These are phyloP conservation scores for Tanacetum coccineum DNA, from an alignment of 129 eudicot genomes.

Conservation along the genomic window DNA sequence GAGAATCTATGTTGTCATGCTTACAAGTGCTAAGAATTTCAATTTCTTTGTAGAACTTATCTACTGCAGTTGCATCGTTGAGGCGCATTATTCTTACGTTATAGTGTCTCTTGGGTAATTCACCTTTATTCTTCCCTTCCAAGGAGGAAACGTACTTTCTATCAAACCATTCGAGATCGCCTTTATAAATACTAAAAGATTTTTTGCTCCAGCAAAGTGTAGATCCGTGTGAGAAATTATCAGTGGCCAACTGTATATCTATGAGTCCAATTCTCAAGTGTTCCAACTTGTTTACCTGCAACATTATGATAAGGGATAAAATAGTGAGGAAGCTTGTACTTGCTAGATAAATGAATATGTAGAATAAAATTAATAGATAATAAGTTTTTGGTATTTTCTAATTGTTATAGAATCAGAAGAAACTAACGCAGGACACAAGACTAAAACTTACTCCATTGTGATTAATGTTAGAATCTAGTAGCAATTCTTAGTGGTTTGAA, in stretches of 20 bases:
- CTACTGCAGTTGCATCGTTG: too few species aligned
- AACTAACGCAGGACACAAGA: too few species aligned
- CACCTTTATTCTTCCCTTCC: background rate
- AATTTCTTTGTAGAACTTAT: background rate
- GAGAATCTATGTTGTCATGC: background rate
- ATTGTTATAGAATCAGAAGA: too few species aligned
- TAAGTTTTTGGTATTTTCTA: too few species aligned
- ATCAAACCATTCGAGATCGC: background rate
- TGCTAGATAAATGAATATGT: too few species aligned
- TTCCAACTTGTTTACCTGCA: background rate
- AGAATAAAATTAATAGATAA: too few species aligned
- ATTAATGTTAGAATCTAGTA: too few species aligned
- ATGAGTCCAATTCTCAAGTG: slow-evolving; percentile 5
- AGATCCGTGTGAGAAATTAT: background rate
- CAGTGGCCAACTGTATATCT: background rate
- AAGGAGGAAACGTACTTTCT: background rate
- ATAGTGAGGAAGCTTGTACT: too few species aligned
- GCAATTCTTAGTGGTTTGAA: too few species aligned
- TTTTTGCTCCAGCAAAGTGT: background rate
- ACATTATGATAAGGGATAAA: background rate
- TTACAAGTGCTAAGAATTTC: background rate
- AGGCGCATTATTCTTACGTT: background rate
- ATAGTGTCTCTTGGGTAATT: background rate
- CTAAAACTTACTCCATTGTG: too few species aligned
- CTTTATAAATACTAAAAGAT: background rate